Conservation (phyloP, 345 rosid species). For the Populus davidiana region DNA sequence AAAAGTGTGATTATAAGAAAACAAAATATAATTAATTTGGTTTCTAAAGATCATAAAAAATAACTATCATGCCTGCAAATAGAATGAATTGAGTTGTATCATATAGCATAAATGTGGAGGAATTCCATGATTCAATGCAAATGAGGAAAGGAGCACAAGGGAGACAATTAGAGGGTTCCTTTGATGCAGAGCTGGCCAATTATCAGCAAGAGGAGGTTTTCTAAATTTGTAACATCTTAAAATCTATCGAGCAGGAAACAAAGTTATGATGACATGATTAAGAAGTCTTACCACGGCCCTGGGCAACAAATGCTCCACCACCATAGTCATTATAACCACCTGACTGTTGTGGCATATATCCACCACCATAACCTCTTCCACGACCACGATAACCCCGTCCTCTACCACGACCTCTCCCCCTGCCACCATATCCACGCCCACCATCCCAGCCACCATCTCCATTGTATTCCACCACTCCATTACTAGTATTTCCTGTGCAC, state of each 20-base stretch:
- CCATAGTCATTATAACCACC: constrained; percentile 27
- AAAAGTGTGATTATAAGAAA: neutral
- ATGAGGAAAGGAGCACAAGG: neutral
- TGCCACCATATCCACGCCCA: neutral
- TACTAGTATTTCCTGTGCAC: neutral
- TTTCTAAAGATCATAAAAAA: neutral
- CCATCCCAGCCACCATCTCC: neutral
- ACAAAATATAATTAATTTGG: neutral
- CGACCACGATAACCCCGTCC: constrained; percentile 17
- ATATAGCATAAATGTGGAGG: neutral
- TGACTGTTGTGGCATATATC: constrained; percentile 22
- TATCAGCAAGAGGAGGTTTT: neutral
- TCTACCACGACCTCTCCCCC: constrained; percentile 24
- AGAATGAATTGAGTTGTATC: neutral
- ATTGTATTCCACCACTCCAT: neutral
- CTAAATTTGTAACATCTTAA: neutral
- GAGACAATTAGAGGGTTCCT: neutral
- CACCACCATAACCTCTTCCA: constrained; percentile 20
- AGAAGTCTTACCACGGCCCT: neutral
- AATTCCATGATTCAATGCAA: neutral
- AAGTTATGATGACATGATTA: neutral
- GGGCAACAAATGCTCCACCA: constrained; percentile 14
- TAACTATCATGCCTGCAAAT: neutral
- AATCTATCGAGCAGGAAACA: neutral
- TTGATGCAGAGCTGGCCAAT: neutral